Conservation (phyloP, 2,329 filamentous ascomycete species). For the Ilyonectria mors-panacis region DNA sequence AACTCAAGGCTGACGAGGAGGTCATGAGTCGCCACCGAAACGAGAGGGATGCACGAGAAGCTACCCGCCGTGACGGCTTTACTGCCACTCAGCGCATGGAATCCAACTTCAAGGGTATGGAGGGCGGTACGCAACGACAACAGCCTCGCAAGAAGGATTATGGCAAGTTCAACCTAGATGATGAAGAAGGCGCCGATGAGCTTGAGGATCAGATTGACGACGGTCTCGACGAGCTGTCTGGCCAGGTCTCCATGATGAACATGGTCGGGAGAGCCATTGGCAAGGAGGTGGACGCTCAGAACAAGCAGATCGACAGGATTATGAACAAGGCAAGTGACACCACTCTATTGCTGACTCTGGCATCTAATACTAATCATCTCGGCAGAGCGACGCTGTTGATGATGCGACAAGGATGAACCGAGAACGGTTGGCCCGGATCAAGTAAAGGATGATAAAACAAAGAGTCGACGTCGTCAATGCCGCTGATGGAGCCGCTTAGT, state of each 20-base stretch:
- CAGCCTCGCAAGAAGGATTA: constrained; percentile 59
- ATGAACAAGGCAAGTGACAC: constrained; percentile 76
- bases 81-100: constrained; percentile 69
- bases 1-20: constrained; percentile 75
- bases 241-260: constrained; percentile 80
- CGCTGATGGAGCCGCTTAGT: neutral
- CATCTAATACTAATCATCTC: constrained; percentile 47
- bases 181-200: constrained; percentile 70
- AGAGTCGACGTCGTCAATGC: neutral
- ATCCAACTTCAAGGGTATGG: constrained; percentile 61
- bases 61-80: constrained; percentile 69
- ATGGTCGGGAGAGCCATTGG: constrained; percentile 81
- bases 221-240: constrained; percentile 75
- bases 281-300: constrained; percentile 82
- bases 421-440: constrained; percentile 76
- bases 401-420: constrained; percentile 86
- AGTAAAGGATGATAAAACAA: constrained; percentile 43
- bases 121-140: constrained; percentile 47
- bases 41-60: constrained; percentile 76
- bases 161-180: constrained; percentile 83
- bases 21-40: constrained; percentile 78
- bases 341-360: neutral
- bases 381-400: constrained; percentile 85
- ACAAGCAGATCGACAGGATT: constrained; percentile 81
- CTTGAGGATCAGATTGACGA: constrained; percentile 70